Evolutionary conservation across 2,329 filamentous ascomycete species (phyloP).

Genomic region (Arthrinium phaeospermum): DNA sequence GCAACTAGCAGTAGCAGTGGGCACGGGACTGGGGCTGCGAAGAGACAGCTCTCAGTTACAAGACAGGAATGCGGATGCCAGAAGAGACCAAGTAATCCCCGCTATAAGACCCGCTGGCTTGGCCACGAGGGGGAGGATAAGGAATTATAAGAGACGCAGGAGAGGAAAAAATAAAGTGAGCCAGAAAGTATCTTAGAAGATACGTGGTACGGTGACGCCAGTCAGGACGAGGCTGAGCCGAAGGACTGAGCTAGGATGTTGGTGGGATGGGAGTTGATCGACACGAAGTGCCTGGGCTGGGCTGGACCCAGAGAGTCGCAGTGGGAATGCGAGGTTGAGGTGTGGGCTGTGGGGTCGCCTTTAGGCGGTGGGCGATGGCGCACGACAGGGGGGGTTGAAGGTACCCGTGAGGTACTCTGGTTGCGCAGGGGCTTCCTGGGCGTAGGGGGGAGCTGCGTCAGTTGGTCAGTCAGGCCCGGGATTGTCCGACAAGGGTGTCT

Average conservation of each 20-base stretch:
- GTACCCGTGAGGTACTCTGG: neutral
- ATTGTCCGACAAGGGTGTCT: conserved; percentile 18
- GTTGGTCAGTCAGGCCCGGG: conserved; percentile 16
- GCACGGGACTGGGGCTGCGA: conserved; percentile 14
- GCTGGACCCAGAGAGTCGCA: conserved; percentile 17
- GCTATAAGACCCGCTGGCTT: conserved; percentile 16
- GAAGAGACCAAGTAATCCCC: conserved; percentile 10
- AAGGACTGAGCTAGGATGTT: conserved; percentile 12
- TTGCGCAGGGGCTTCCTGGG: conserved; percentile 18
- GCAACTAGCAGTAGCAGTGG: conserved; percentile 10
- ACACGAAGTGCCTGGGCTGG: conserved; percentile 25
- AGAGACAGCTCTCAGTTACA: conserved; percentile 18
- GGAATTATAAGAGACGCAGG: conserved; percentile 33
- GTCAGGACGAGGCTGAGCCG: conserved; percentile 40
- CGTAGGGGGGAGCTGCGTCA: conserved; percentile 13
- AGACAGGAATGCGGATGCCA: conserved; percentile 19
- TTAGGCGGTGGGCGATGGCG: conserved; percentile 16
- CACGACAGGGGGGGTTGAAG: conserved; percentile 11
- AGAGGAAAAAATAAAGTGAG: conserved; percentile 22
- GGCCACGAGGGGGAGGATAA: conserved; percentile 19
- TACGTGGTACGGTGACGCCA: conserved; percentile 40
- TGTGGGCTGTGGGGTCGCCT: conserved; percentile 13
- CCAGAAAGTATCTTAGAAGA: conserved; percentile 20
- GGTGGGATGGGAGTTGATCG: conserved; percentile 21
- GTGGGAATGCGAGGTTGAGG: conserved; percentile 14